A percentile compares a stretch with the other conserved stretches of the same genome.
Evolutionary conservation across 2,329 filamentous ascomycete species (phyloP).

Genomic region (Epichloe glyceriae): DNA sequence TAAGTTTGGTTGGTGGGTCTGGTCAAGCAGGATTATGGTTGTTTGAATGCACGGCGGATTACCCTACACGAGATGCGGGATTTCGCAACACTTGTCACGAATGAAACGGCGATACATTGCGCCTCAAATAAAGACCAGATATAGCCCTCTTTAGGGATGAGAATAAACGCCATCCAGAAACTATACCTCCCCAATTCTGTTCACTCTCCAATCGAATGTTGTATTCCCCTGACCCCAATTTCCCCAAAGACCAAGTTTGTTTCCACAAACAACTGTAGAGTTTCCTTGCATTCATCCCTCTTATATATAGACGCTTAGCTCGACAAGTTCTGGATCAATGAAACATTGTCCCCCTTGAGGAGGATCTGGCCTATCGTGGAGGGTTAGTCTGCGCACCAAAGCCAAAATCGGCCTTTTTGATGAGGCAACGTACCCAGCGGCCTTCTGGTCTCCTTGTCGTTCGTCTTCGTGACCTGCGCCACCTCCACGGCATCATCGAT

Average conservation of each 20-base stretch:
- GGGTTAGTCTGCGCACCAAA: conserved; percentile 12
- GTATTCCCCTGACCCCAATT: background rate
- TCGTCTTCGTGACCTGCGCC: conserved; percentile 67
- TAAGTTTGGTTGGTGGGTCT: background rate
- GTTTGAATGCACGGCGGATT: too few species aligned
- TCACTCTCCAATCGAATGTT: background rate
- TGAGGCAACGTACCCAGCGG: conserved; percentile 51
- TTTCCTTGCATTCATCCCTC: too few species aligned
- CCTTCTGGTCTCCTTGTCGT: conserved; percentile 62
- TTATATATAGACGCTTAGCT: background rate
- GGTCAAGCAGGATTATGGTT: too few species aligned
- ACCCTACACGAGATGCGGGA: too few species aligned
- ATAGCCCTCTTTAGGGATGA: background rate
- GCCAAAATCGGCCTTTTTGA: background rate
- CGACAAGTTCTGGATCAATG: conserved; percentile 51
- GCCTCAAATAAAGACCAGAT: background rate
- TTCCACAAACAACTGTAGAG: background rate
- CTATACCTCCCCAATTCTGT: background rate
- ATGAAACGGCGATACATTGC: background rate
- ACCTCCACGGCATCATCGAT: conserved; percentile 93
- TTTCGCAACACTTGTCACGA: too few species aligned
- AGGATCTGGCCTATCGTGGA: conserved; percentile 61
- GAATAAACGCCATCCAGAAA: background rate
- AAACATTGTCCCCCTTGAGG: conserved; percentile 80
- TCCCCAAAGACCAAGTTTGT: background rate